Evolutionary conservation across 2,329 filamentous ascomycete genomes (phyloP).

Genomic region (Ascochyta viciae-villosae): DNA sequence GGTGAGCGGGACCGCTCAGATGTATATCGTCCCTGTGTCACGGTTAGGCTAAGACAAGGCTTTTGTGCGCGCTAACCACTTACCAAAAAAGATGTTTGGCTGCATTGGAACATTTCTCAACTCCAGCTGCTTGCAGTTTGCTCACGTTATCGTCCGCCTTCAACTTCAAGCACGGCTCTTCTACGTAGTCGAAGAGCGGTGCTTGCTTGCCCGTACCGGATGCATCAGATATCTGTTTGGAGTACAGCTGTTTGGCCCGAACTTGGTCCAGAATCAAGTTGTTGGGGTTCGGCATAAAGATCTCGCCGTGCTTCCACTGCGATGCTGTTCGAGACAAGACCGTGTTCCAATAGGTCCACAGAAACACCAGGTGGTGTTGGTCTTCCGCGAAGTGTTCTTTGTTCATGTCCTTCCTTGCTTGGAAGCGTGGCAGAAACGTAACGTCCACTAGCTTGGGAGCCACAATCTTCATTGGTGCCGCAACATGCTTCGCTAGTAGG

Average conservation of each 20-base stretch:
- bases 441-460: conserved; percentile 44
- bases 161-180: conserved; percentile 41
- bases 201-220: conserved; percentile 40
- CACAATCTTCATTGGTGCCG: conserved; percentile 36
- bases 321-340: conserved; percentile 38
- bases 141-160: conserved; percentile 17
- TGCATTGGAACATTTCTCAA: conserved; percentile 42
- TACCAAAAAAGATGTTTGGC: conserved; percentile 47
- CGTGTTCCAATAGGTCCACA: conserved; percentile 48
- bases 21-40: conserved; percentile 45
- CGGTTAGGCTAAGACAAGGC: conserved; percentile 43
- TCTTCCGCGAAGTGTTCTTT: conserved; percentile 37
- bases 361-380: conserved; percentile 44
- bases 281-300: conserved; percentile 45
- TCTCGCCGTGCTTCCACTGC: conserved; percentile 39
- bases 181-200: conserved; percentile 44
- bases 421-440: conserved; percentile 46
- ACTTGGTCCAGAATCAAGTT: conserved; percentile 45
- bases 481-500: conserved; percentile 37
- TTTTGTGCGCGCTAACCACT: conserved; percentile 33
- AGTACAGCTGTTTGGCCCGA: conserved; percentile 42
- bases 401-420: conserved; percentile 31
- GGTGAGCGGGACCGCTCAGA: conserved; percentile 43
- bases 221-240: conserved; percentile 42
- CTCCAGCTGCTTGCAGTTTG: conserved; percentile 36